phyloP scores from a whole-genome alignment of 495 filamentous ascomycete species.

The Apodospora peruviana region DNA sequence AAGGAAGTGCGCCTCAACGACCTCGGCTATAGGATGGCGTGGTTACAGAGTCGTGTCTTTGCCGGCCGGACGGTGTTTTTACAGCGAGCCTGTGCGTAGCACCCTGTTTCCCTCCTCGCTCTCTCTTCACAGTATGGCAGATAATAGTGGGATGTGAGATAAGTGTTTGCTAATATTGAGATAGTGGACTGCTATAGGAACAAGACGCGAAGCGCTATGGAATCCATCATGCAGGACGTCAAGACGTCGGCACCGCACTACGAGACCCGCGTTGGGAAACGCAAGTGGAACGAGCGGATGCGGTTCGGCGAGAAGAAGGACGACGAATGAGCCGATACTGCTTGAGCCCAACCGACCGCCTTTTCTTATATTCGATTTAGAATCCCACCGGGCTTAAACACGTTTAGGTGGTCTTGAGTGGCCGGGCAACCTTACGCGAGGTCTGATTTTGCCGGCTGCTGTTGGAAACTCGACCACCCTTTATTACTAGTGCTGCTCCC shows the following conservation, averaged over 20 bases:
- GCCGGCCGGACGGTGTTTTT: slow-evolving; percentile 78
- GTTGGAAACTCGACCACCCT: too few species aligned
- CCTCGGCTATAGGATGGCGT: slow-evolving; percentile 88
- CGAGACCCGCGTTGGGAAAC: slow-evolving; percentile 84
- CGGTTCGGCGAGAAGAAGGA: slow-evolving; percentile 32
- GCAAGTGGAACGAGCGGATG: slow-evolving; percentile 69
- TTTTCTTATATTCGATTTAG: too few species aligned
- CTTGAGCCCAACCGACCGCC: too few species aligned
- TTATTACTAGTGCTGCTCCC: too few species aligned
- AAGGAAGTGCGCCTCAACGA: slow-evolving; percentile 89
- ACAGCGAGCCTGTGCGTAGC: slow-evolving; percentile 88
- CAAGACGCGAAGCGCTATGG: slow-evolving; percentile 80
- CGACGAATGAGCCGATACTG: slow-evolving; percentile 25
- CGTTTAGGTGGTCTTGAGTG: too few species aligned
- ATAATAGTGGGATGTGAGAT: background rate
- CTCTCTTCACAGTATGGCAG: background rate
- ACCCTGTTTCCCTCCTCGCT: slow-evolving; percentile 21
- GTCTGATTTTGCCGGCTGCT: too few species aligned
- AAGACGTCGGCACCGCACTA: slow-evolving; percentile 71
- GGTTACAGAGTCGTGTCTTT: slow-evolving; percentile 88
- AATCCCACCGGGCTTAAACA: too few species aligned
- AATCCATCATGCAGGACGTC: slow-evolving; percentile 66
- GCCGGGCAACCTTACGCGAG: too few species aligned
- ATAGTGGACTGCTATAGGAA: slow-evolving; percentile 91
- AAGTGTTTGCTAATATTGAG: background rate